Conservation (phyloP, 2,329 filamentous ascomycete genomes). For the Tolypocladium pustulatum region DNA sequence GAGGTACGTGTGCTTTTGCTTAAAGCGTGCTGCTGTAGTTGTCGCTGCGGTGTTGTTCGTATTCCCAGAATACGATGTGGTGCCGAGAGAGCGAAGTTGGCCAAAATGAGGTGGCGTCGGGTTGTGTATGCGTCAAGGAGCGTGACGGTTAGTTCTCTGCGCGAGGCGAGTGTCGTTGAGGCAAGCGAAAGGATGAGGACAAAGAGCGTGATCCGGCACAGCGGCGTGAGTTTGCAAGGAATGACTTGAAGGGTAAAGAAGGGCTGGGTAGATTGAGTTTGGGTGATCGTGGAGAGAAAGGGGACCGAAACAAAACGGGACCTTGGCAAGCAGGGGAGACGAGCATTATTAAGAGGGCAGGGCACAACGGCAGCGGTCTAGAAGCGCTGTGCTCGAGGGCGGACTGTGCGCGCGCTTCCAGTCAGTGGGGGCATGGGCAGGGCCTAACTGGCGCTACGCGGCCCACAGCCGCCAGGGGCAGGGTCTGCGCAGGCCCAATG, state of each 20-base stretch:
- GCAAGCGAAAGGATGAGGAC: not conserved
- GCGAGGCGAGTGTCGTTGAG: not conserved
- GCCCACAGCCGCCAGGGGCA: not conserved
- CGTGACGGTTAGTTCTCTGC: not conserved
- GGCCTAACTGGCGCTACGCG: not conserved
- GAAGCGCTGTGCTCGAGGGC: not conserved
- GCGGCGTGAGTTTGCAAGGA: slow-evolving; percentile 7
- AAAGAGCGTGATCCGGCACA: slow-evolving; percentile 8
- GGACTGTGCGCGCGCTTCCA: not conserved
- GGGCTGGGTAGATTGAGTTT: slow-evolving; percentile 3
- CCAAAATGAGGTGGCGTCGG: not conserved
- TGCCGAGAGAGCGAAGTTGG: not conserved
- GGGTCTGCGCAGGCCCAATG: slow-evolving; percentile 1
- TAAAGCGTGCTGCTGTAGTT: not conserved
- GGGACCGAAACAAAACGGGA: slow-evolving; percentile 6
- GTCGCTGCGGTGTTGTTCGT: not conserved
- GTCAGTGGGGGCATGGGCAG: not conserved
- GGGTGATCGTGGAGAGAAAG: slow-evolving; percentile 1
- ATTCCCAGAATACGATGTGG: slow-evolving; percentile 6
- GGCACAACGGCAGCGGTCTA: not conserved
- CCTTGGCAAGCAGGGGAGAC: slow-evolving; percentile 3
- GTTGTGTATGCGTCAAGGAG: not conserved
- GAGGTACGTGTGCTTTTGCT: not conserved
- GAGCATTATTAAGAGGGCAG: slow-evolving; percentile 9
- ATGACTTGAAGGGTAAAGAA: slow-evolving; percentile 12